Conservation (phyloP, 2,329 filamentous ascomycete species). For the Emydomyces testavorans region DNA sequence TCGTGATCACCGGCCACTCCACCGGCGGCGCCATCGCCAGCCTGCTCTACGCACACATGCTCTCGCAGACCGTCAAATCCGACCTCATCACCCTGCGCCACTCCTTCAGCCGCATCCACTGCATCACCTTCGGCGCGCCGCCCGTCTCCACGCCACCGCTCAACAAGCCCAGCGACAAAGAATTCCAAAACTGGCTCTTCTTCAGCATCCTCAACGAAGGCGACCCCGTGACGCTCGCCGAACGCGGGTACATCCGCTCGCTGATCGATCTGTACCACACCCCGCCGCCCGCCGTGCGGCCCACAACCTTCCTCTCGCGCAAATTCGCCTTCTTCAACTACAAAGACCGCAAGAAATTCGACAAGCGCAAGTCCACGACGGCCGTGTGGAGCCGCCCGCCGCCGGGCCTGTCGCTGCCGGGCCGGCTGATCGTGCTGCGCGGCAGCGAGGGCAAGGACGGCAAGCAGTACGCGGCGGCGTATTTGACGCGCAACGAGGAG, state of each 20-base stretch:
- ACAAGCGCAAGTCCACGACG: conserved; percentile 1
- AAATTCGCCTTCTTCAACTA: conserved; percentile 4
- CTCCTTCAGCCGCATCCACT: conserved; percentile 69
- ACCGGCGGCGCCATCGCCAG: conserved; percentile 75
- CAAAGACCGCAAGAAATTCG: conserved; percentile 10
- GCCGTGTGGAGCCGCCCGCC: conserved; percentile 53
- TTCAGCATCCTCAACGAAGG: conserved; percentile 75
- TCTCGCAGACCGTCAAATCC: conserved; percentile 47
- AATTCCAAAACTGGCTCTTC: conserved; percentile 58
- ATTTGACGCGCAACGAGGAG: conserved; percentile 55
- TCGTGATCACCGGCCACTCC: conserved; percentile 76
- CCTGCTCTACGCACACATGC: conserved; percentile 72
- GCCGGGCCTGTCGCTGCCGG: conserved; percentile 57
- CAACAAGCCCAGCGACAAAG: conserved; percentile 42
- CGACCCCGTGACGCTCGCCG: conserved; percentile 66
- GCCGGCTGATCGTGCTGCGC: conserved; percentile 55
- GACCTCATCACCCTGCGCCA: conserved; percentile 59
- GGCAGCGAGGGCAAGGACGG: conserved; percentile 37
- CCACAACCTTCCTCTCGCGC: conserved; percentile 11
- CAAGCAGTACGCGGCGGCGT: conserved; percentile 51
- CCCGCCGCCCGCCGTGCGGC: conserved; percentile 39
- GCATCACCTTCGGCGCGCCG: conserved; percentile 74
- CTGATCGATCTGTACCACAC: conserved; percentile 59
- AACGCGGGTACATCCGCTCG: conserved; percentile 62
- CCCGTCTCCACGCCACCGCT: conserved; percentile 63